Base-by-base conservation (phyloP, 371 early-diverging fungal genomes). In the Dichotomocladium elegans region DNA sequence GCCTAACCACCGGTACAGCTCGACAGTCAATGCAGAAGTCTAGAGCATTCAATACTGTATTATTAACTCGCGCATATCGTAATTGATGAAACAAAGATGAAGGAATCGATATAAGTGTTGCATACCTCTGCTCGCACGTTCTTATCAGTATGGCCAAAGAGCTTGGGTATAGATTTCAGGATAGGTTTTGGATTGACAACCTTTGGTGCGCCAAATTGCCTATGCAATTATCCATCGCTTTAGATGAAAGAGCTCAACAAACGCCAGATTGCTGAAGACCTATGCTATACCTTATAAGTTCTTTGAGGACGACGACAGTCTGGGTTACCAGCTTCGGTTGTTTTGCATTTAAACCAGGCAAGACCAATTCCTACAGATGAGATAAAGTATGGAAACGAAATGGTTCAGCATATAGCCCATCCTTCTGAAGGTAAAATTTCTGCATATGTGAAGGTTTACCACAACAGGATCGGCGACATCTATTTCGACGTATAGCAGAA, bases 121-220 rank as follows among this genome's bases (percentile, higher is more conserved):
- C 73, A 70, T 42, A 88, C 91, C 77, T 98, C 98, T 14, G 86
- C 83, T 47, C 99, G 81, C 17, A 98, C 98, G 45, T 79, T 85
- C 54, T 91, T 93, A 66, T 98, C 99, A 12, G 88, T 82, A 60
- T 98, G 96, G 26, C 87, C 90, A 72, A 98, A 96, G 10, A 96
- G 73, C 56, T 91, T 88, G 3, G 90, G 77, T n/a, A 98, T 60
- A 10, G 76, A 68, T 66, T 97, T 97, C 34, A 93, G 54, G 12
- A 96, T 66, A 1, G 89, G 88, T 57, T 95, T 96, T 24, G 90
- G 76, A 29, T 74, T 82, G 12, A 92, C 79, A 35, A 82, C 80
- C 55, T 91, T 88, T 11, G 37, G 37, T n/a, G 78, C 60, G 27
- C 98, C 98, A 67, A 88, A 98, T 41, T 72, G 72, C 44, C 83